Conservation (phyloP, 768 basidiomycete genomes). For the Trametes cingulata region DNA sequence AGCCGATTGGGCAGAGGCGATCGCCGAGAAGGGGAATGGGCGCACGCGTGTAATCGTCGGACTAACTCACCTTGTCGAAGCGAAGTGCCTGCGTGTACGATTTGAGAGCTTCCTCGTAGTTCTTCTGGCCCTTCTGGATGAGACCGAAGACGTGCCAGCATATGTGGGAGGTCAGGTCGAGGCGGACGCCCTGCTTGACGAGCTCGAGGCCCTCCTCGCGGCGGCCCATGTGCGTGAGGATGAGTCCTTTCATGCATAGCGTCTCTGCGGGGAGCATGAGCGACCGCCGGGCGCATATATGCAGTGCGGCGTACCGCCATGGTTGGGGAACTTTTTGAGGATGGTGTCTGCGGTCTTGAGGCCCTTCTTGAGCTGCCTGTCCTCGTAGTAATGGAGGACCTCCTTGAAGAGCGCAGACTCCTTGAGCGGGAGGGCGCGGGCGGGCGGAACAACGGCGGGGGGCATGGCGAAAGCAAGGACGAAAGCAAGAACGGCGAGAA, state of each 20-base stretch:
- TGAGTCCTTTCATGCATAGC: slow-evolving; percentile 92
- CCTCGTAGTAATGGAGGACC: slow-evolving; percentile 84
- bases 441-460: slow-evolving; percentile 34
- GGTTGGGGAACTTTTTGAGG: slow-evolving; percentile 92
- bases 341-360: slow-evolving; percentile 91
- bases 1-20: neutral
- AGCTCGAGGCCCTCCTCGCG: slow-evolving; percentile 81
- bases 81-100: slow-evolving; percentile 88
- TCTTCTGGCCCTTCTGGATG: slow-evolving; percentile 90
- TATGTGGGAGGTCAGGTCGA: slow-evolving; percentile 88
- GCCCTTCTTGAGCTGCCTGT: slow-evolving; percentile 84
- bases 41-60: neutral
- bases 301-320: slow-evolving; percentile 74
- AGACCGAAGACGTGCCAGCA: slow-evolving; percentile 98
- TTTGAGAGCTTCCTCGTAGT: slow-evolving; percentile 91
- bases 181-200: slow-evolving; percentile 79
- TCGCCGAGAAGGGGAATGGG: neutral
- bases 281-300: neutral
- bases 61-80: slow-evolving; percentile 73
- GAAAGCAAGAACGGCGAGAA: slow-evolving; percentile 4
- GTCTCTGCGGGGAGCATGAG: slow-evolving; percentile 63
- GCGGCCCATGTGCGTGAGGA: slow-evolving; percentile 76
- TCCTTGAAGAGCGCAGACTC: slow-evolving; percentile 87
- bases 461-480: slow-evolving; percentile 22
- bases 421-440: slow-evolving; percentile 73